Percentiles rank a stretch among this genome's conserved stretches.
Evolutionary conservation across 148 eudicot species (phyloP).

Genomic region (Diospyros kaki): DNA sequence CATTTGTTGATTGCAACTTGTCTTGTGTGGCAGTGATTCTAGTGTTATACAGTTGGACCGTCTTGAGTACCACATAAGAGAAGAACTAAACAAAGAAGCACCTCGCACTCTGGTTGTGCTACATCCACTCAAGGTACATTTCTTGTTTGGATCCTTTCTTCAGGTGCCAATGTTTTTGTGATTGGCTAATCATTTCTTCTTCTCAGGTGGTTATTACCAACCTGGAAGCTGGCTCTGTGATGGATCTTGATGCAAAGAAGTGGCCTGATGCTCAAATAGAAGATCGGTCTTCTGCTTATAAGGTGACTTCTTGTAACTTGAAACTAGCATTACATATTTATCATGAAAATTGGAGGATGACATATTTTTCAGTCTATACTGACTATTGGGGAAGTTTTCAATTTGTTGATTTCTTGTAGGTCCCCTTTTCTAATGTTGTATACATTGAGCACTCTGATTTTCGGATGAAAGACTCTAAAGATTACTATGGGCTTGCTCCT

Average conservation of each 20-base stretch:
- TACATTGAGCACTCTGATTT: constrained; percentile 93
- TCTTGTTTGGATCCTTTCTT: constrained; percentile 10
- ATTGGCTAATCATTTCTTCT: constrained; percentile 14
- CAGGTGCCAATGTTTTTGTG: neutral
- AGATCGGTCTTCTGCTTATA: constrained; percentile 68
- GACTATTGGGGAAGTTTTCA: too few relatives aligned
- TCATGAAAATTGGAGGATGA: neutral
- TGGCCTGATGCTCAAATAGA: constrained; percentile 91
- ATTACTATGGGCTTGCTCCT: constrained; percentile 94
- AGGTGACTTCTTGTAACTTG: constrained; percentile 35
- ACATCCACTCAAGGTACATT: constrained; percentile 75
- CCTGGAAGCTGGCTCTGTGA: constrained; percentile 59
- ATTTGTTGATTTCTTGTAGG: constrained; percentile 30
- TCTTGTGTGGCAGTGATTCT: constrained; percentile 57
- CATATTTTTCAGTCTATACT: neutral
- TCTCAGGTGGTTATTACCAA: constrained; percentile 87
- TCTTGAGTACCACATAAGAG: constrained; percentile 84
- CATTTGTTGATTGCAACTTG: neutral
- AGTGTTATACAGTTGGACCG: constrained; percentile 72
- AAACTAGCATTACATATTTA: neutral
- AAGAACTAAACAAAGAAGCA: constrained; percentile 81
- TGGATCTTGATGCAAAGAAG: constrained; percentile 84
- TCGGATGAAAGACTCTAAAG: constrained; percentile 91
- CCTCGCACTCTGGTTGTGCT: constrained; percentile 84
- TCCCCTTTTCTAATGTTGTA: constrained; percentile 79